These are phyloP conservation scores for Chenopodium formosanum DNA, from an alignment of 148 eudicot genomes.

Conservation along the genomic window DNA sequence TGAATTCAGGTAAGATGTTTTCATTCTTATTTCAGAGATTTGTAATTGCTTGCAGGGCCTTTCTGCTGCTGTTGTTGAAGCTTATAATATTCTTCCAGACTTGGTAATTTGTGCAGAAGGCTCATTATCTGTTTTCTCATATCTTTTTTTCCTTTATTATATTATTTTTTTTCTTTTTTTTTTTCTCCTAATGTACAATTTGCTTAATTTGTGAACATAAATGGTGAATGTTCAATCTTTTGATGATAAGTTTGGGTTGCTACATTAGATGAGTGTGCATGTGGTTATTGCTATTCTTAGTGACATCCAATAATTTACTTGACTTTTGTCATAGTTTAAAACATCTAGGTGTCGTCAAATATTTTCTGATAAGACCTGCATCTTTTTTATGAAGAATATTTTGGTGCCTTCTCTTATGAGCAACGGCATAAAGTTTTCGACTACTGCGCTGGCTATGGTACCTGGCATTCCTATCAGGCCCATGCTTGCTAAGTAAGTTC, in stretches of 20 bases:
- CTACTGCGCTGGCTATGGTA: conserved; percentile 68
- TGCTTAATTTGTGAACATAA: no score
- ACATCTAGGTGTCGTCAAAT: not conserved
- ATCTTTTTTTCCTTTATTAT: not conserved
- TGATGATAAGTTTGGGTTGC: not conserved
- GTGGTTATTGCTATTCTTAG: not conserved
- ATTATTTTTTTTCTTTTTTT: no score
- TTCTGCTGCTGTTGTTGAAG: conserved; percentile 72
- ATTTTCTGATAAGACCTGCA: not conserved
- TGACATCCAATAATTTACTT: not conserved
- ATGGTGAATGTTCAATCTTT: not conserved
- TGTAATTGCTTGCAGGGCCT: conserved; percentile 51
- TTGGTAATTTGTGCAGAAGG: conserved; percentile 47
- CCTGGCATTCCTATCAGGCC: conserved; percentile 96
- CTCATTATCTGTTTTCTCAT: not conserved
- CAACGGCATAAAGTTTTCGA: conserved; percentile 72
- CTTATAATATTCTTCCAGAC: conserved; percentile 81
- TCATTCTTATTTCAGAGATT: not conserved
- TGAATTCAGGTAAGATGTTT: not conserved
- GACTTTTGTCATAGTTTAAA: not conserved
- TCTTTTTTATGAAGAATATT: conserved; percentile 56
- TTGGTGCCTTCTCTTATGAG: conserved; percentile 85
- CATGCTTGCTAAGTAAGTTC: conserved; percentile 90
- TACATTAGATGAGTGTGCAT: not conserved
- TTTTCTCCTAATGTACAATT: not conserved